Evolutionary conservation across 2,329 filamentous ascomycete species (phyloP).

Genomic region (Colletotrichum liaoningense): DNA sequence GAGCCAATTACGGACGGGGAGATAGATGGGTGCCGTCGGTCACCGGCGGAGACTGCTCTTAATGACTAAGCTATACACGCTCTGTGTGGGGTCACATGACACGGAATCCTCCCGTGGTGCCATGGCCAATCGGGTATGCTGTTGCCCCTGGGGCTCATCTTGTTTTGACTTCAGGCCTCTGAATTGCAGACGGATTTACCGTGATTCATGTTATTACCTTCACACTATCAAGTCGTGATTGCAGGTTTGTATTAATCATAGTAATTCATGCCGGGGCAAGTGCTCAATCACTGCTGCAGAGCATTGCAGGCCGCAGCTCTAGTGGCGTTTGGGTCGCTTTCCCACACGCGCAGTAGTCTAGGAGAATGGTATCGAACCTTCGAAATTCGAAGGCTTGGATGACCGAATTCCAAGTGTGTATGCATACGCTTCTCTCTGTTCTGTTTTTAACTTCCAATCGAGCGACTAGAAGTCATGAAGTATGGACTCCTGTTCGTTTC

Average conservation of each 20-base stretch:
- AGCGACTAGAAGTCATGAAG: too few species aligned
- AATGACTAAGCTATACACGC: neutral
- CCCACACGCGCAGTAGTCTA: neutral
- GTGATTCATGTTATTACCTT: neutral
- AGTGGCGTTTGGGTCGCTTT: neutral
- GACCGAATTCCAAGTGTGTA: neutral
- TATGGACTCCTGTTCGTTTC: neutral
- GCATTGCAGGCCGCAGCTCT: neutral
- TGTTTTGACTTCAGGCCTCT: conserved; percentile 31
- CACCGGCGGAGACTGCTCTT: neutral
- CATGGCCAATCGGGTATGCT: conserved; percentile 6
- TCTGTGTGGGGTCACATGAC: neutral
- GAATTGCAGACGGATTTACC: neutral
- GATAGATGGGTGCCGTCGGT: neutral
- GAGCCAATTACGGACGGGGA: neutral
- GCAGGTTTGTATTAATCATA: too few species aligned
- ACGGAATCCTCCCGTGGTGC: neutral
- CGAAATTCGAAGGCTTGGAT: neutral
- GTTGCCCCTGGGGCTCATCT: neutral
- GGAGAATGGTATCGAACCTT: neutral
- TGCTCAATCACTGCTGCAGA: neutral
- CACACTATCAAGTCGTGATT: neutral
- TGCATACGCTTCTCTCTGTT: neutral
- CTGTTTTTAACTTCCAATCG: neutral
- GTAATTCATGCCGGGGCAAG: neutral